Base-by-base conservation (phyloP, 176 grass and related monocot genomes). In the Carex parvula region DNA sequence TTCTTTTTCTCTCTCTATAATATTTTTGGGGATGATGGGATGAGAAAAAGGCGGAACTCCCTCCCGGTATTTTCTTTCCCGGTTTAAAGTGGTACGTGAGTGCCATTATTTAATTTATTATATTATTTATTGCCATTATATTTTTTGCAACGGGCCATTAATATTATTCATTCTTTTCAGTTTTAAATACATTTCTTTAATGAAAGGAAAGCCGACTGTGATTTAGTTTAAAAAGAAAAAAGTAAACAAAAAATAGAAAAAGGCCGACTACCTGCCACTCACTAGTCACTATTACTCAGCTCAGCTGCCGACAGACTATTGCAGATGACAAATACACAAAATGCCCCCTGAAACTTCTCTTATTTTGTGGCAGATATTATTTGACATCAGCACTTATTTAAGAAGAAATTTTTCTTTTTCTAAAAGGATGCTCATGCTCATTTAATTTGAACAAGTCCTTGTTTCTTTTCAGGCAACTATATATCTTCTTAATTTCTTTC, bases 61-160 rank as follows among this genome's bases (percentile, higher is more conserved):
- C 2, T 62, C 80, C 80, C 60, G 80, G 58, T 83, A 69, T 68
- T 83, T 83, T 83, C 80, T 83, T 83, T 83, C 80, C 61, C 62
- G 62, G 80, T 83, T 83, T 83, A 66, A 83, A 66, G 63, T 12
- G 80, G 42, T 82, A 83, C 80, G 13, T 83, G 39, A 33, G 46
- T 26, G 33, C 32, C 65, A 69, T 69, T 39, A 69, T 39, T 69
- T 17, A 17, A 17, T 16, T 33, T 68, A 67, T 35, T 35, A 16
- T 3, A 62, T 63, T 26, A 7, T 42, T 70, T 70, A 70, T 44
- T 64, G 46, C 1, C 41, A 70, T 70, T 70, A 8, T 22, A 12
- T 63, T 12, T 39, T 70, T 70, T 70, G 14, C 15, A 37, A 39
- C 20, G 18, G 6, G 35, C 37, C 67, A 44, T 73, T n/a, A n/a